Evolutionary conservation across 2,329 filamentous ascomycete species (phyloP), one percentile per base, ranked within the genome.

Genomic region (Verticillium klebahnii): DNA sequence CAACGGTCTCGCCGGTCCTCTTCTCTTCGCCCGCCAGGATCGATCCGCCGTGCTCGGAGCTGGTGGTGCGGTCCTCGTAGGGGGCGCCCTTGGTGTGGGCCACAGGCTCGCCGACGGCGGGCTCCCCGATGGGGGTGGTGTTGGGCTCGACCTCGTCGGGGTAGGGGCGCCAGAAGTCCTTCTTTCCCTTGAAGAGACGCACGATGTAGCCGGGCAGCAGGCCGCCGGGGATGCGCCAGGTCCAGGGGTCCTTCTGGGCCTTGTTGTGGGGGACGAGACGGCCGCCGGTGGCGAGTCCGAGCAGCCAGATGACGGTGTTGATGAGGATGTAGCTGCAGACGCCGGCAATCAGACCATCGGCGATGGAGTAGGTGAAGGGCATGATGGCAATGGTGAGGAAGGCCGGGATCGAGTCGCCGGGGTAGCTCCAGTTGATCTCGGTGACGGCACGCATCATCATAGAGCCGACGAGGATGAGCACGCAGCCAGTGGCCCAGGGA

Each of bases 291-390:
- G 77, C 76, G 71, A 85, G 82, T 73, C 90, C 87, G 67, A 96
- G 75, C 57, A 90, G 62, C 85, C 85, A 93, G 14, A 91, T 87
- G 14, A 82, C 70, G 0, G 81, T 85, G 76, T 96, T 96, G 75
- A 96, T 83, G 65, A 90, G 71, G 55, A 89, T 88, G 75, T 96
- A 96, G 45, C 86, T 86, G 69, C 89, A 81, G 69, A 96, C 89
- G 59, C 92, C 91, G 1, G 85, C 90, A 68, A 96, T 96, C 17
- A 96, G 81, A 57, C 92, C 92, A 70, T 96, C 91, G 14, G 92
- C 91, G 70, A 96, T 95, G 50, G 88, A 91, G 79, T 95, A 96
- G 1, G 90, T 93, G 76, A 96, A 95, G 0, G 92, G 92, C 92
- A 96, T 96, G 64, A 93, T 78, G 62, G 88, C 86, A 65, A 96